phyloP scores from a whole-genome alignment of 164 flowering plant genomes.

The Hamamelis virginiana region DNA sequence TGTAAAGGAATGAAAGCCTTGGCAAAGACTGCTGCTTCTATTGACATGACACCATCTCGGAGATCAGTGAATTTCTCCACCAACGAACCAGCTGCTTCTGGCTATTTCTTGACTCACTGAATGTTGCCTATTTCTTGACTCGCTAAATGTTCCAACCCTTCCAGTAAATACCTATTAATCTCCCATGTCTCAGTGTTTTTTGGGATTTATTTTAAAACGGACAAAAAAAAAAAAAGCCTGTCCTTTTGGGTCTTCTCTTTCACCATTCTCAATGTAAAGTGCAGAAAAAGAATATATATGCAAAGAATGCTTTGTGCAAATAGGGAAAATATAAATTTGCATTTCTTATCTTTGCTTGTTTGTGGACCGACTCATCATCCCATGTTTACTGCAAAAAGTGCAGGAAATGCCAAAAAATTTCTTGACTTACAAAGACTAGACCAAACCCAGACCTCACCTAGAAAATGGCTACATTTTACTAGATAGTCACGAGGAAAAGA shows the following conservation, averaged over 20 bases:
- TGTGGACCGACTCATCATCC: background rate
- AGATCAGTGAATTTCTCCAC: slow-evolving; percentile 7
- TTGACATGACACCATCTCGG: slow-evolving; percentile 5
- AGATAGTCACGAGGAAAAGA: too few species aligned
- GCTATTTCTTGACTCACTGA: slow-evolving; percentile 22
- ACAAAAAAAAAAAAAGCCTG: too few species aligned
- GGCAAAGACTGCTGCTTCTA: slow-evolving; percentile 19
- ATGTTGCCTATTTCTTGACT: slow-evolving; percentile 19
- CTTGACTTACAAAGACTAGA: too few species aligned
- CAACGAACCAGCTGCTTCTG: slow-evolving; percentile 7
- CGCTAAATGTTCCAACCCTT: slow-evolving; percentile 1
- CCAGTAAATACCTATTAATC: background rate
- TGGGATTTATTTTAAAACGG: too few species aligned
- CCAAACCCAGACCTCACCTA: too few species aligned
- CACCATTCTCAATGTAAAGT: background rate
- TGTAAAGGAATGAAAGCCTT: slow-evolving; percentile 61
- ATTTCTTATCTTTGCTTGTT: background rate
- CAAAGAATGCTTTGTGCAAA: background rate
- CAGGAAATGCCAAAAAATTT: too few species aligned
- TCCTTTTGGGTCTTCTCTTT: too few species aligned
- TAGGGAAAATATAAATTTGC: background rate
- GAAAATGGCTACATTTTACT: too few species aligned
- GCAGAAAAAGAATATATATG: background rate
- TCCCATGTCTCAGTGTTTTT: too few species aligned
- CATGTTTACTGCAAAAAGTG: too few species aligned